These are phyloP conservation scores for Apiotrichum sp. DNA, from an alignment of 1,284 basidiomycete genomes.

Conservation along the genomic window DNA sequence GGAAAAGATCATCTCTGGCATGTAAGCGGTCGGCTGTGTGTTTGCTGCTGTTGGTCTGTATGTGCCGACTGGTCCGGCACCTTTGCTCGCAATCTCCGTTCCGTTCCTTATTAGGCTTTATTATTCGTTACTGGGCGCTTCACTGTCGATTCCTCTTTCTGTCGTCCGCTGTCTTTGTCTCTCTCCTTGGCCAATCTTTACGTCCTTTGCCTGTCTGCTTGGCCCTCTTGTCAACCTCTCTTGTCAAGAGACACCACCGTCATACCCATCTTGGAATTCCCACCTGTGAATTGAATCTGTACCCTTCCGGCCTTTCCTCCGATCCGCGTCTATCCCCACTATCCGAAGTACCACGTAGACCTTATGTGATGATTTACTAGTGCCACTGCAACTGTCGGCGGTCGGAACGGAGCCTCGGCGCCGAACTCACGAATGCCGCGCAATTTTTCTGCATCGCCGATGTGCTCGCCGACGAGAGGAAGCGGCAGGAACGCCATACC, in stretches of 20 bases:
- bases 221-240: too few species aligned
- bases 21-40: conserved; percentile 14
- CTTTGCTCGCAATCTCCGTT: too few species aligned
- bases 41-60: too few species aligned
- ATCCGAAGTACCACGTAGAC: neutral
- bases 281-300: neutral
- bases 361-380: conserved; percentile 1
- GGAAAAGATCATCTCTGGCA: conserved; percentile 32
- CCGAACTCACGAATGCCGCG: too few species aligned
- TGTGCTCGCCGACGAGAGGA: too few species aligned
- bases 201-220: too few species aligned
- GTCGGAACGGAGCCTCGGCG: neutral
- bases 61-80: too few species aligned
- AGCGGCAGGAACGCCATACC: too few species aligned
- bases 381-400: neutral
- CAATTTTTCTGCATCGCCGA: too few species aligned
- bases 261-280: neutral
- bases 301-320: neutral
- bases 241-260: too few species aligned
- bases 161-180: neutral
- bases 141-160: too few species aligned
- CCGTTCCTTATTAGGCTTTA: neutral
- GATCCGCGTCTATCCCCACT: neutral
- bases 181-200: neutral
- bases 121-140: neutral